Percentiles rank a stretch among this genome's conserved stretches.
phyloP scores from a whole-genome alignment of 2,329 filamentous ascomycete genomes.

The Diplocarpon rosae region DNA sequence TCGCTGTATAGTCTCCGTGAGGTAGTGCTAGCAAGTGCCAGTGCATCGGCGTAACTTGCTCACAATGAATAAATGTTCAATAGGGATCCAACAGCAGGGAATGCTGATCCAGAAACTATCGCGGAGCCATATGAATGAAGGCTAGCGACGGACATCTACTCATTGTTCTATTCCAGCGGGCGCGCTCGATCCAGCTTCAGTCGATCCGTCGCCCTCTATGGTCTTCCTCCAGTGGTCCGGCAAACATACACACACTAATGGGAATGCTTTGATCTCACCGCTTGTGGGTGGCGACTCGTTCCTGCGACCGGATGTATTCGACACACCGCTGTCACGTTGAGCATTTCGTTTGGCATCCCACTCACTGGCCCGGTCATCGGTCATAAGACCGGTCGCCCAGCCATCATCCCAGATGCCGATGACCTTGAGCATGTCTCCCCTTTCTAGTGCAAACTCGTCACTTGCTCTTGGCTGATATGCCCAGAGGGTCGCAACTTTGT shows the following conservation, averaged over 20 bases:
- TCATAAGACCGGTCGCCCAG: conserved; percentile 87
- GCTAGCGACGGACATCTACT: conserved; percentile 5
- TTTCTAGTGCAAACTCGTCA: conserved; percentile 86
- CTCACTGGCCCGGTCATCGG: conserved; percentile 76
- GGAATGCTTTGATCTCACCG: conserved; percentile 95
- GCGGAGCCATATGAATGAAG: conserved; percentile 23
- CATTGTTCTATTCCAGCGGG: conserved; percentile 13
- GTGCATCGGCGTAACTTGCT: conserved; percentile 1
- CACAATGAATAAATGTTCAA: conserved; percentile 2
- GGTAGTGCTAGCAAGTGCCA: neutral
- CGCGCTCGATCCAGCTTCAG: conserved; percentile 46
- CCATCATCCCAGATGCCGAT: conserved; percentile 99
- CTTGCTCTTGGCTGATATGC: conserved; percentile 89
- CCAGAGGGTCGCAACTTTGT: conserved; percentile 87
- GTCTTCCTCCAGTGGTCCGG: conserved; percentile 96
- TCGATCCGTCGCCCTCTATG: conserved; percentile 76
- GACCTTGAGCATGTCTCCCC: conserved; percentile 96
- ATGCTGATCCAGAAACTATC: conserved; percentile 22
- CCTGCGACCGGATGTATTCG: conserved; percentile 58
- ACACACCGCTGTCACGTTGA: conserved; percentile 89
- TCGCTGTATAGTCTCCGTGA: neutral
- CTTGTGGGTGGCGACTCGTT: conserved; percentile 53
- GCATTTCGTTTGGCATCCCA: conserved; percentile 68
- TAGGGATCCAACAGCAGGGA: conserved; percentile 5
- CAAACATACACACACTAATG: conserved; percentile 88